A percentile compares a stretch with the other conserved stretches of the same genome.
Conservation (phyloP, 345 rosid species). For the Eucalyptus polybractea region DNA sequence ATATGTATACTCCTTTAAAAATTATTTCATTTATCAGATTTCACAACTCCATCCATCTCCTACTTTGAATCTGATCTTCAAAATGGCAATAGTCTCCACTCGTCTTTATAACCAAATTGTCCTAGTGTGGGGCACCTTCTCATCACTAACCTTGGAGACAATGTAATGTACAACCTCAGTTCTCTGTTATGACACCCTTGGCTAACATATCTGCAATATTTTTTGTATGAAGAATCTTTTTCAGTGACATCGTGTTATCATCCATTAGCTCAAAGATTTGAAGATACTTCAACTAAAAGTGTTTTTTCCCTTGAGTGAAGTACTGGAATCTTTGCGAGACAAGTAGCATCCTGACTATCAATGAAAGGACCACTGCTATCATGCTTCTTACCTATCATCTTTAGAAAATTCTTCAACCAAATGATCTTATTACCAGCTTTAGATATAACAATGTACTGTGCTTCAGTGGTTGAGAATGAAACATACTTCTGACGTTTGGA, state of each 20-base stretch:
- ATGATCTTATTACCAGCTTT: neutral
- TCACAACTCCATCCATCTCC: neutral
- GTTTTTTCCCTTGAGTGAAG: neutral
- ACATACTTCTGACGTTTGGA: no score
- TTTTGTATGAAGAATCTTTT: neutral
- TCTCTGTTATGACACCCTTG: neutral
- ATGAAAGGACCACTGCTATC: no score
- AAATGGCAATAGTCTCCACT: neutral
- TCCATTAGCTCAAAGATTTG: neutral
- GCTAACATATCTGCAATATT: neutral
- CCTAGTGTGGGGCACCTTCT: neutral
- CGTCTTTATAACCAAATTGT: neutral
- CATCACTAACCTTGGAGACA: neutral
- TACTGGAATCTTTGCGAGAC: no score
- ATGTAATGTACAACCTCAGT: neutral
- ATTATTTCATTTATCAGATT: neutral
- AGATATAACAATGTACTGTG: no score
- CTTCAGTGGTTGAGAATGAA: no score
- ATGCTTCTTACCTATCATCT: neutral
- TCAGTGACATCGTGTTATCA: neutral
- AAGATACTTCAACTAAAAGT: neutral
- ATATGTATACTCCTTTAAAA: neutral
- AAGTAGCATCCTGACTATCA: no score
- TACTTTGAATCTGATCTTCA: neutral
- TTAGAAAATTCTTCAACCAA: neutral